These are phyloP conservation scores for Pachyrhizus erosus DNA, from an alignment of 306 rosid species.

Conservation along the genomic window DNA sequence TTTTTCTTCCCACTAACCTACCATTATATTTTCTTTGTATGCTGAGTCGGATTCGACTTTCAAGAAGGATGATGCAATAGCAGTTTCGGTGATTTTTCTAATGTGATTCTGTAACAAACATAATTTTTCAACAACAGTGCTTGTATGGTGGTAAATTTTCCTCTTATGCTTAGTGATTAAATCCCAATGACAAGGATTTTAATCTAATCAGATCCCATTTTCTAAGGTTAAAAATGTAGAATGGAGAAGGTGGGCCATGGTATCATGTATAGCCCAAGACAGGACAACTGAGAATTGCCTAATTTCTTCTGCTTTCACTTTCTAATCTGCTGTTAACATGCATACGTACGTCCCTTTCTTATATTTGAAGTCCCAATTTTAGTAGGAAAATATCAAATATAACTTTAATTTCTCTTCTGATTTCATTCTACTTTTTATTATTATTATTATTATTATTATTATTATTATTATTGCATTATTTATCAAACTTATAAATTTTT, in stretches of 20 bases:
- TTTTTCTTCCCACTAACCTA: conserved; percentile 25
- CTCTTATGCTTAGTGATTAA: neutral
- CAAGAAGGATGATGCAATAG: neutral
- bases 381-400: neutral
- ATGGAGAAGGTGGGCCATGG: neutral
- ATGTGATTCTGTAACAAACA: neutral
- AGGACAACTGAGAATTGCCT: neutral
- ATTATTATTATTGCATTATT: no score
- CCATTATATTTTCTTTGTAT: neutral
- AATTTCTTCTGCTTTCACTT: conserved; percentile 34
- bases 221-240: no score
- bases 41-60: conserved; percentile 23
- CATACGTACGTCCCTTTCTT: conserved; percentile 31
- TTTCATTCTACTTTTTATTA: no score
- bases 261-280: neutral
- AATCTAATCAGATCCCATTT: conserved; percentile 18
- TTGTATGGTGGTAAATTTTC: neutral
- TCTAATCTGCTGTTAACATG: conserved; percentile 22
- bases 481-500: no score
- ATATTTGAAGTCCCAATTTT: conserved; percentile 37
- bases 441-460: no score
- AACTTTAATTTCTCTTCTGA: no score
- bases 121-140: neutral
- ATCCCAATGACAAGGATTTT: neutral
- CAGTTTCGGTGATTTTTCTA: neutral